Percentiles rank a stretch among this genome's conserved stretches.
Evolutionary conservation across 305 asterid species (phyloP).

Genomic region (Fraxinus paxiana): DNA sequence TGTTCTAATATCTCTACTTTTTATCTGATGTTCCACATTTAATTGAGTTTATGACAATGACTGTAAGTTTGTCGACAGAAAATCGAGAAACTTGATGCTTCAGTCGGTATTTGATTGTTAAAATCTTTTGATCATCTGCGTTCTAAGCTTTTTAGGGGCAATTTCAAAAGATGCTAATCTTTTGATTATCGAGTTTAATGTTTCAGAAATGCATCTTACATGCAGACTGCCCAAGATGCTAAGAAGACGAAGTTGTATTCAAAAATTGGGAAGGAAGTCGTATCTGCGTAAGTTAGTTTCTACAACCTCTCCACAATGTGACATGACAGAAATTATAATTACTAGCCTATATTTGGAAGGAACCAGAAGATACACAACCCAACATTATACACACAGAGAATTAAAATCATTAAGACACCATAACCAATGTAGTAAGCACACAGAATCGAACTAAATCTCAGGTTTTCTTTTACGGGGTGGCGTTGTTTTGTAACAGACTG

Average conservation of each 20-base stretch:
- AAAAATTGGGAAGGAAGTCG: constrained; percentile 85
- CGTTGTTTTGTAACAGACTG: background rate
- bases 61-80: background rate
- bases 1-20: background rate
- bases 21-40: background rate
- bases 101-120: constrained; percentile 2
- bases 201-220: constrained; percentile 15
- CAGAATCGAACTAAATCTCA: background rate
- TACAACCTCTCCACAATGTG: background rate
- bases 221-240: constrained; percentile 75
- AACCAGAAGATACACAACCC: background rate
- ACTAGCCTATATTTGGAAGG: background rate
- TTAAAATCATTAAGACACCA: background rate
- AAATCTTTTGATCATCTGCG: constrained; percentile 5
- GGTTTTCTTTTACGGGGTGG: background rate
- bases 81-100: background rate
- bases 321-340: background rate
- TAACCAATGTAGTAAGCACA: background rate
- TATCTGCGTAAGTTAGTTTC: constrained; percentile 70
- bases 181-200: background rate
- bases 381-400: background rate
- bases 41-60: background rate
- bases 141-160: background rate
- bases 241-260: constrained; percentile 72
- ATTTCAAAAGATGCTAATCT: background rate